Evolutionary conservation across 2,329 filamentous ascomycete species (phyloP), one percentile per base, ranked within the genome.

Genomic region (Incumbomyces lentus): DNA sequence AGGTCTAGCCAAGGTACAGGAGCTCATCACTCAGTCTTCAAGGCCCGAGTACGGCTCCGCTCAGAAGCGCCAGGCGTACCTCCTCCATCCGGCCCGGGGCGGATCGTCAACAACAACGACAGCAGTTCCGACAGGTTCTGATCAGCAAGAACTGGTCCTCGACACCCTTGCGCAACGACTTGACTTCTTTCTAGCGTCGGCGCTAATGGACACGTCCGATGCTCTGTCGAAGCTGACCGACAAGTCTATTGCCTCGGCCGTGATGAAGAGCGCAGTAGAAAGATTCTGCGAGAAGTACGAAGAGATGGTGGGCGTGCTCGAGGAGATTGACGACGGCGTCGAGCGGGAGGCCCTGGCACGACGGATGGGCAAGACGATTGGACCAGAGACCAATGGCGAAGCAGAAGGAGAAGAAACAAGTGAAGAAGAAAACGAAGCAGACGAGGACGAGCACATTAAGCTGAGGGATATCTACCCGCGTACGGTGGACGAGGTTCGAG

Each of bases 161-260:
- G 67, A 26, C 59, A 71, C 78, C 40, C 62, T 85, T 3, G 61
- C 69, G 1, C 85, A 89, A 57, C 76, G 74, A 34, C 72, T 98
- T 6, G 92, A 98, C 59, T 81, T 87, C 50, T 98, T 96, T 66
- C 70, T 98, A 18, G 89, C 92, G 0, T 93, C 87, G 1, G 92
- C 90, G 2, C 73, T 95, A 26, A 90, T 95, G 72, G 92, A 98
- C 61, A 89, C 89, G 2, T 80, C 86, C 56, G 84, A 92, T 42
- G 86, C 87, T 50, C 65, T 96, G 19, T 82, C 82, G 53, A 71
- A 78, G 35, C 67, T 98, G 1, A 80, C 84, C 51, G 84, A 86
- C 58, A 77, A 84, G 1, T 73, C 72, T 10, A 68, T 94, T 48
- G 82, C 84, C 12, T 78, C 86, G 40, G 73, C 81, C 39, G 77